Evolutionary conservation across 352 stramenopile genomes (phyloP), one percentile per base, ranked within the genome.

Genomic region (Globisporangium cystogenes): DNA sequence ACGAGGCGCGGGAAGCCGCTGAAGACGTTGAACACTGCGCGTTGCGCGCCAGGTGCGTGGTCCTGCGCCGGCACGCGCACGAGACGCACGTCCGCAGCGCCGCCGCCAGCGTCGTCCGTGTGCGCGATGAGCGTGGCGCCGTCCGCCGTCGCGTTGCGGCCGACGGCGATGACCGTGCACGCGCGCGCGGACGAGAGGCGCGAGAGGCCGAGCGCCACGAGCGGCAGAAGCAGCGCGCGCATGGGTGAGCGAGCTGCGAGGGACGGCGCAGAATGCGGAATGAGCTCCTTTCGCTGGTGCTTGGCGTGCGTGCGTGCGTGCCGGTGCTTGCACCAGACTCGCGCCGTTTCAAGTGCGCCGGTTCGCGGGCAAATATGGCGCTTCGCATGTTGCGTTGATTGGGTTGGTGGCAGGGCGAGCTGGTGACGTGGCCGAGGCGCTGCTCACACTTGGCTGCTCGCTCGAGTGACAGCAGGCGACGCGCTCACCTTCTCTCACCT

Each of bases 121-220:
- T 97, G 89, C 1, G 88, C 90, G 21, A 95, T 76, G 48, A 98
- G 63, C 33, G 90, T 92, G 26, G 86, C 90, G 43, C 90, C 88
- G 46, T 96, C 84, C 1, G 49, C 49, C 42, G 77, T 90, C 1
- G 91, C 91, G 37, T 82, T 70, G 53, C 62, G 72, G 16, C 86
- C 89, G 15, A 96, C 76, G 5, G 72, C 78, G 36, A 98, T 96
- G 27, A 93, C 82, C 10, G 92, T 98, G 62, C 92, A 98, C 2
- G 69, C 74, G 18, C 44, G 23, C 4, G 11, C 4, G 11, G 33
- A 16, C 33, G 33, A 12, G 2, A 12, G 4, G 10, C 18, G 11
- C 33, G 33, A 39, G 33, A 39, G 11, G 33, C 12, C 18, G 2
- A 39, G 33, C 33, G 4, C 33, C 31, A 16, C 7, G 20, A 27